Conservation (phyloP, 495 filamentous ascomycete species). For the Lasiosphaeria miniovina region DNA sequence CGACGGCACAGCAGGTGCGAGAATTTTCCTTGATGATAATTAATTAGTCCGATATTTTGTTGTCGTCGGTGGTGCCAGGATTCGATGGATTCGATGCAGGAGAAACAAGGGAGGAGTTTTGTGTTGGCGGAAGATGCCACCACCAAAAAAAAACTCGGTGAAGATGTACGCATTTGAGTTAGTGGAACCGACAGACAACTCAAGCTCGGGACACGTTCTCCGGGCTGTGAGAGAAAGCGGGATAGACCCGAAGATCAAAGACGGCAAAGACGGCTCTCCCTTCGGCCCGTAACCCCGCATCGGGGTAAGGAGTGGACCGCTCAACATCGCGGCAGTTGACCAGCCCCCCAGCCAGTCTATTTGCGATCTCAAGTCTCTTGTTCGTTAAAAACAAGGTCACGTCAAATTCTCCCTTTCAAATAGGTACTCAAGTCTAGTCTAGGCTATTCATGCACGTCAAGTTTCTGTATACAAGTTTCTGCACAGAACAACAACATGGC, state of each 20-base stretch:
- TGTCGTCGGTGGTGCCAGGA: too few species aligned
- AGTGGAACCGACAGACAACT: too few species aligned
- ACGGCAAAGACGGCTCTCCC: neutral
- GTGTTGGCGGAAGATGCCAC: too few species aligned
- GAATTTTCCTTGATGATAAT: neutral
- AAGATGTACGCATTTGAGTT: too few species aligned
- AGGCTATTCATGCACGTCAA: too few species aligned
- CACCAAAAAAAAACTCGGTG: too few species aligned
- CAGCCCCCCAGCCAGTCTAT: neutral
- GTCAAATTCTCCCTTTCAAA: neutral
- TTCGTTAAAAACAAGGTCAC: neutral
- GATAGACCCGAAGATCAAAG: neutral
- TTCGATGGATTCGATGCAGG: too few species aligned
- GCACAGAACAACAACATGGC: slow-evolving; percentile 7
- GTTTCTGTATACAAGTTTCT: too few species aligned
- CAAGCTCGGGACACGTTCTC: too few species aligned
- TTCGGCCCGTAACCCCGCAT: neutral
- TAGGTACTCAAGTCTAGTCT: too few species aligned
- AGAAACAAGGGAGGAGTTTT: too few species aligned
- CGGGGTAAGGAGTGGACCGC: neutral
- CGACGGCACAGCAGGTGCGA: neutral
- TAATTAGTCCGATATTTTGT: neutral
- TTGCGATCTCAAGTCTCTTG: neutral
- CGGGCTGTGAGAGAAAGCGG: too few species aligned
- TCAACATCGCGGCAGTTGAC: neutral